Percentiles rank a stretch among this genome's conserved stretches.
Evolutionary conservation across 805 yeast genomes (phyloP).

Genomic region (Dipodascus geniculatus): DNA sequence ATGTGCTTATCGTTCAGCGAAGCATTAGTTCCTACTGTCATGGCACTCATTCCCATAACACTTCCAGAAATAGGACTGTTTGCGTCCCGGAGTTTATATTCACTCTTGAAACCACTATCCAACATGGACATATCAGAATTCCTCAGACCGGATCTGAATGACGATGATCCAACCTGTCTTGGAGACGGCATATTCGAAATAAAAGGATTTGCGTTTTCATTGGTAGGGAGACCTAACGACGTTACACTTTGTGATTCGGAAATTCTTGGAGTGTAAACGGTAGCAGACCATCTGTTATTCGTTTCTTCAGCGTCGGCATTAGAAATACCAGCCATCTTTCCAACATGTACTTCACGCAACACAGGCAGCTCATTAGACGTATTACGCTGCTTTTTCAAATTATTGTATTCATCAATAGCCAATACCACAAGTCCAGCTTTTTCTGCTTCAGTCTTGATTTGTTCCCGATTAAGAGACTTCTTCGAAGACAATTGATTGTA

Average conservation of each 20-base stretch:
- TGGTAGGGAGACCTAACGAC: background rate
- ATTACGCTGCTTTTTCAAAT: slow-evolving; percentile 33
- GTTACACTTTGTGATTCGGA: background rate
- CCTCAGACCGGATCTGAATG: background rate
- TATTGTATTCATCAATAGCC: slow-evolving; percentile 44
- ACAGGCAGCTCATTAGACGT: background rate
- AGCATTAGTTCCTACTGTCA: slow-evolving; percentile 16
- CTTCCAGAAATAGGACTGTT: background rate
- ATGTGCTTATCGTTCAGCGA: slow-evolving; percentile 39
- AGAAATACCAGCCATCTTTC: background rate
- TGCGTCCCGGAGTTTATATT: background rate
- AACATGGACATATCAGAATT: background rate
- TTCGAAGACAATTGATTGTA: slow-evolving; percentile 7
- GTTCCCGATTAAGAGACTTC: slow-evolving; percentile 9
- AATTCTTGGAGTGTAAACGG: background rate
- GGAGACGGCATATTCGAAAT: background rate
- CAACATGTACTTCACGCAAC: slow-evolving; percentile 1
- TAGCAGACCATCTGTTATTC: background rate
- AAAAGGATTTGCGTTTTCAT: background rate
- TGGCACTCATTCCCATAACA: slow-evolving; percentile 9
- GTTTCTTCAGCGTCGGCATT: background rate
- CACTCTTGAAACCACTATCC: background rate
- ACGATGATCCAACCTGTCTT: background rate
- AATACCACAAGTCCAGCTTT: slow-evolving; percentile 39
- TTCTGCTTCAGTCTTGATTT: slow-evolving; percentile 32